Evolutionary conservation across 495 filamentous ascomycete genomes (phyloP).

Genomic region (Tuber umbilicatum): DNA sequence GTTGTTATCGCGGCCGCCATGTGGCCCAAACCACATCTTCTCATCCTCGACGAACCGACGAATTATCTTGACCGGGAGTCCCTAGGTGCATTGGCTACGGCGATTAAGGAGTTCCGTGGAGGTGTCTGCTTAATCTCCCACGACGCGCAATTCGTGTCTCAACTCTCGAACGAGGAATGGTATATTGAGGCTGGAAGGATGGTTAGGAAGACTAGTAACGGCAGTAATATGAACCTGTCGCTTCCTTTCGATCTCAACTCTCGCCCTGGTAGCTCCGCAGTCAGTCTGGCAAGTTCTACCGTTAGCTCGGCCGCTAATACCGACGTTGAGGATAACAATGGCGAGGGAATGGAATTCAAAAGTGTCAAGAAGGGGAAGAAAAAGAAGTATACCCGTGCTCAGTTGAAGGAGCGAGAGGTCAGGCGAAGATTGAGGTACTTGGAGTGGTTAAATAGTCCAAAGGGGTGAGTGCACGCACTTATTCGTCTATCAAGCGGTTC

Average conservation of each 20-base stretch:
- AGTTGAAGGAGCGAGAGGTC: slow-evolving; percentile 86
- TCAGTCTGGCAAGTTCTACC: slow-evolving; percentile 55
- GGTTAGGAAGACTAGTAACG: slow-evolving; percentile 48
- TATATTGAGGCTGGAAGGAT: slow-evolving; percentile 83
- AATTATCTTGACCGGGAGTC: slow-evolving; percentile 99
- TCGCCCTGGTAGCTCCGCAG: slow-evolving; percentile 48
- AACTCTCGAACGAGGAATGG: slow-evolving; percentile 90
- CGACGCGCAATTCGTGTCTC: slow-evolving; percentile 97
- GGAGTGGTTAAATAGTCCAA: slow-evolving; percentile 74
- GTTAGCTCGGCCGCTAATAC: slow-evolving; percentile 69
- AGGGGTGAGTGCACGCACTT: slow-evolving; percentile 40
- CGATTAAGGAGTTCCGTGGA: slow-evolving; percentile 94
- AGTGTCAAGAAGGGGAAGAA: slow-evolving; percentile 68
- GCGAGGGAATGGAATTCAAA: slow-evolving; percentile 75
- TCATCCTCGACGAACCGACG: slow-evolving; percentile 97
- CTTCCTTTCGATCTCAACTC: slow-evolving; percentile 25
- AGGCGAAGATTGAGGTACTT: slow-evolving; percentile 85
- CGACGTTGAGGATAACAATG: slow-evolving; percentile 68
- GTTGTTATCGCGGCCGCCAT: slow-evolving; percentile 95
- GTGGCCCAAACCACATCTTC: slow-evolving; percentile 98
- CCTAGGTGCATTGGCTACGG: slow-evolving; percentile 87
- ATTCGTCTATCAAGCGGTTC: slow-evolving; percentile 3
- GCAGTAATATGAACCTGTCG: slow-evolving; percentile 46
- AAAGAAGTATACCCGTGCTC: slow-evolving; percentile 97
- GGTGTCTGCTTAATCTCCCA: slow-evolving; percentile 99